Base-by-base conservation (phyloP, 2,329 filamentous ascomycete genomes). In the Curvularia hawaiiensis region DNA sequence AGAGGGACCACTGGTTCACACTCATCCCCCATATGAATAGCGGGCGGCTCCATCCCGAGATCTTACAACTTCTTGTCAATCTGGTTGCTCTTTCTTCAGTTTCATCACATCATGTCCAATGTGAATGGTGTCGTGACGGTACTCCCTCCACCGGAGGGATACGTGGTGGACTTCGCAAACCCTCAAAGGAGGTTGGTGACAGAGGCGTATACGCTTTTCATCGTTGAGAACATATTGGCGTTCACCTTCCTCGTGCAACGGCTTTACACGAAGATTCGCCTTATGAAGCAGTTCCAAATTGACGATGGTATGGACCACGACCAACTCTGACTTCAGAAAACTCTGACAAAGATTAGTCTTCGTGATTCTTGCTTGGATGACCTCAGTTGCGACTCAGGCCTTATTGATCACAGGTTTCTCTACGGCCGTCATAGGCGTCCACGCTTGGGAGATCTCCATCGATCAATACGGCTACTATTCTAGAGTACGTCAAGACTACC, bases 131-230 rank as follows among this genome's bases (percentile, higher is more conserved):
- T 58, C 4, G 31, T 59, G 18, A 60, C 58, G 4, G 20, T 62
- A 3, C 43, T 74, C 14, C 60, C 65, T 18, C 58, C 71, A n/a
- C 69, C 70, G 0, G 51, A 60, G 10, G 69, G 67, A 14, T 74
- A 72, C 53, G 50, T 64, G 9, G 69, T 73, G 24, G 54, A 73
- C 52, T 73, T 72, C 50, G 66, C 59, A 12, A 64, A 72, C 20
- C 71, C 71, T 3, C 54, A 58, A 26, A 56, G 64, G 5, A 59
- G 59, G 45, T 57, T 60, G 18, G 52, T 66, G n/a, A 44, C 43
- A 3, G 45, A 60, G 11, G 46, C 65, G 3, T 74, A 72, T 47
- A 54, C 54, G 8, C 49, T 73, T 1, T 59, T 62, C 20, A 65
- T 56, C 2, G 55, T 71, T 7, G 67, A 69, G 16, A 65, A 62